These are phyloP conservation scores for Wickerhamiella kazuoi DNA, from an alignment of 805 yeast species.

Conservation along the genomic window DNA sequence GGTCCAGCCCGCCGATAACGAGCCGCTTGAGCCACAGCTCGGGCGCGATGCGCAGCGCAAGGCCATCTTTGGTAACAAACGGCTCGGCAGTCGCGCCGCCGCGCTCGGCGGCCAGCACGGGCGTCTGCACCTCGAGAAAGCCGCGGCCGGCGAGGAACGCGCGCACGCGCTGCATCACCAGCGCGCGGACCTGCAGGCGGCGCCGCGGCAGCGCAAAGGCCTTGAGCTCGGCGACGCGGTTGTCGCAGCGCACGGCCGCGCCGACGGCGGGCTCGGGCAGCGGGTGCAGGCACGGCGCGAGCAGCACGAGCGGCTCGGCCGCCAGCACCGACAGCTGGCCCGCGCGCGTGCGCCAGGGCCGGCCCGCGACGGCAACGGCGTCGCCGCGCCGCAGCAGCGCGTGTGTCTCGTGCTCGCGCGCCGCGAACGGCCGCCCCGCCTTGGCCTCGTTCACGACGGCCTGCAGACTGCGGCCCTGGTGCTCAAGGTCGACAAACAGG, in stretches of 20 bases:
- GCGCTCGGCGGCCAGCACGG: constrained; percentile 47
- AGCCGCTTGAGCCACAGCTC: constrained; percentile 83
- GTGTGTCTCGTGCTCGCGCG: constrained; percentile 26
- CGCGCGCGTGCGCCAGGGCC: constrained; percentile 55
- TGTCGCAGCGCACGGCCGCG: constrained; percentile 37
- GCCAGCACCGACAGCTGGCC: constrained; percentile 65
- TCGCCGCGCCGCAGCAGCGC: constrained; percentile 51
- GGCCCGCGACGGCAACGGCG: constrained; percentile 44
- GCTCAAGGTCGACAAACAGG: constrained; percentile 48
- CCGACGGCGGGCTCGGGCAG: constrained; percentile 49
- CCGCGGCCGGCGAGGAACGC: constrained; percentile 33
- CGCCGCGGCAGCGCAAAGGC: constrained; percentile 36
- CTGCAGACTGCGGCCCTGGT: constrained; percentile 43
- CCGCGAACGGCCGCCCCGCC: constrained; percentile 21
- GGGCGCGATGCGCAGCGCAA: constrained; percentile 78
- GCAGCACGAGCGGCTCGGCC: constrained; percentile 29
- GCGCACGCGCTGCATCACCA: constrained; percentile 39
- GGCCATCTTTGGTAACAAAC: constrained; percentile 36
- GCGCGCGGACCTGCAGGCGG: constrained; percentile 33
- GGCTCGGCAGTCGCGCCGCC: constrained; percentile 94
- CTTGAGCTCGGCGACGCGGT: constrained; percentile 58
- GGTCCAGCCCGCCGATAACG: constrained; percentile 70
- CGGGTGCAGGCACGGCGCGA: constrained; percentile 54
- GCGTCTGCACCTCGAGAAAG: constrained; percentile 79
- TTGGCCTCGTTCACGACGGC: constrained; percentile 39